Conservation (phyloP, 2,329 filamentous ascomycete species). For the Thielaviopsis ethacetica region DNA sequence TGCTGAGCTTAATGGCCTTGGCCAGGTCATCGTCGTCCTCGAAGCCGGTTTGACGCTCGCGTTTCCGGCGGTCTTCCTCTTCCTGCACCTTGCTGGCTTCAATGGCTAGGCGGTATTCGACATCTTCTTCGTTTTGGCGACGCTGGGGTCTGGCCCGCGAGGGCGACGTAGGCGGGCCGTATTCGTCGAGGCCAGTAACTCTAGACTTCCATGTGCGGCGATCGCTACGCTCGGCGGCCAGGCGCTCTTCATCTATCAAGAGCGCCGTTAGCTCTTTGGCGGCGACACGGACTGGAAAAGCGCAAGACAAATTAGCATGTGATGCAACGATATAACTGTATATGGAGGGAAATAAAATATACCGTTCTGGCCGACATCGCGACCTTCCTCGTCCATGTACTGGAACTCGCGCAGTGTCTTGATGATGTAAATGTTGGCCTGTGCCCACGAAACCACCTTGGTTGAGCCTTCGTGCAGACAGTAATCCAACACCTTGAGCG, state of each 20-base stretch:
- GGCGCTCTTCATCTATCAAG: slow-evolving; percentile 81
- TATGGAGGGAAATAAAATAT: slow-evolving; percentile 12
- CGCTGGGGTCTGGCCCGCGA: slow-evolving; percentile 28
- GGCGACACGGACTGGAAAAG: slow-evolving; percentile 63
- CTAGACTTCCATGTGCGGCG: slow-evolving; percentile 93
- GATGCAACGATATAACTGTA: not conserved
- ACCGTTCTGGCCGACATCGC: slow-evolving; percentile 96
- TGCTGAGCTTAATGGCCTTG: slow-evolving; percentile 88
- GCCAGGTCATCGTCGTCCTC: slow-evolving; percentile 70
- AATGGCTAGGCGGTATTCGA: slow-evolving; percentile 77
- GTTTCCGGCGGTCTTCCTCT: slow-evolving; percentile 69
- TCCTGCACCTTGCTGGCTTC: slow-evolving; percentile 93
- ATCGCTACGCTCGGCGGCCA: slow-evolving; percentile 79
- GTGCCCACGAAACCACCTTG: slow-evolving; percentile 90
- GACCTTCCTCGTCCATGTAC: slow-evolving; percentile 87
- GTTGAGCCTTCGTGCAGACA: slow-evolving; percentile 95
- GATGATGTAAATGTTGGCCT: slow-evolving; percentile 97
- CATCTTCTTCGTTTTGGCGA: slow-evolving; percentile 62
- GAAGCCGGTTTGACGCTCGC: slow-evolving; percentile 42
- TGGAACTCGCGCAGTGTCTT: slow-evolving; percentile 96
- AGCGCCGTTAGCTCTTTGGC: slow-evolving; percentile 90
- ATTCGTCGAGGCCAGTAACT: slow-evolving; percentile 84
- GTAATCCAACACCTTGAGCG: slow-evolving; percentile 93
- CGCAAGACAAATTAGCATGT: slow-evolving; percentile 11
- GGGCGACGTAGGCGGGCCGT: slow-evolving; percentile 30